Conservation (phyloP, 2,329 filamentous ascomycete genomes). For the Pseudocercospora eumusae region DNA sequence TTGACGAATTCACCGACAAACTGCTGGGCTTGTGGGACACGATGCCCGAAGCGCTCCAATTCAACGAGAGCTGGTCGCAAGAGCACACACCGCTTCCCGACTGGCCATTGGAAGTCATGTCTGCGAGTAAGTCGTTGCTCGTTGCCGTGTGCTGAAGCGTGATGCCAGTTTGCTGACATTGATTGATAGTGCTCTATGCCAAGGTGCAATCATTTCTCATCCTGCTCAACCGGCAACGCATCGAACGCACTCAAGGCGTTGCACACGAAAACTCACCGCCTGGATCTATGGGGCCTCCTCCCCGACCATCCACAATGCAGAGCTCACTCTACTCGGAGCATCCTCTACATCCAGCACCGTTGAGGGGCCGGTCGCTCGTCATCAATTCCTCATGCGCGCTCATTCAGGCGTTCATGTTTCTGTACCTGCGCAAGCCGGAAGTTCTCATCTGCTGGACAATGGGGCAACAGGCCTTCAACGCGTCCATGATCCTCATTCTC, state of each 20-base stretch:
- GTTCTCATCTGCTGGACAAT: conserved; percentile 53
- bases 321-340: conserved; percentile 27
- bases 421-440: conserved; percentile 46
- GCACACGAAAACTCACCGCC: conserved; percentile 27
- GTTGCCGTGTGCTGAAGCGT: not conserved
- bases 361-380: conserved; percentile 46
- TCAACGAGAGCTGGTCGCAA: conserved; percentile 49
- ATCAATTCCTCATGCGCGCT: conserved; percentile 47
- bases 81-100: conserved; percentile 45
- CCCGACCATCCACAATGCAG: conserved; percentile 21
- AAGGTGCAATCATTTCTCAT: conserved; percentile 54
- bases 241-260: conserved; percentile 37
- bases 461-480: conserved; percentile 54
- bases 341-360: conserved; percentile 32
- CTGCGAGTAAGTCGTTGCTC: conserved; percentile 44
- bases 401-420: conserved; percentile 51
- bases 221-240: conserved; percentile 51
- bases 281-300: conserved; percentile 22
- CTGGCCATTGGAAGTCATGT: conserved; percentile 51
- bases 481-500: conserved; percentile 52
- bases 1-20: conserved; percentile 52
- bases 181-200: conserved; percentile 45
- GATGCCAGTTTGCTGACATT: not conserved
- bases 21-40: conserved; percentile 48
- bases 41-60: conserved; percentile 51